Evolutionary conservation across 495 filamentous ascomycete species (phyloP).

Genomic region (Daldinia bambusicola): DNA sequence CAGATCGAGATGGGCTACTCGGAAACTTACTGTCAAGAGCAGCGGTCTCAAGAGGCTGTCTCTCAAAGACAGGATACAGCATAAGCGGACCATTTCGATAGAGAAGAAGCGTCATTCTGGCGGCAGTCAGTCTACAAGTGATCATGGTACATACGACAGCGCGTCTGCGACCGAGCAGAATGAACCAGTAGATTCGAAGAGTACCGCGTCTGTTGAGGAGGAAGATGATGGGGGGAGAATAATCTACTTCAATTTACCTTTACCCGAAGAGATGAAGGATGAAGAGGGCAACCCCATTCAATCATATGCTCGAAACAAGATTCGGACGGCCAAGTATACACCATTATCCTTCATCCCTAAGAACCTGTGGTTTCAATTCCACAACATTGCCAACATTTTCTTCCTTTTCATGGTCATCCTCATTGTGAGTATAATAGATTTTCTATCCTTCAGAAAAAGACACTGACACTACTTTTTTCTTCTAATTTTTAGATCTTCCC

Average conservation of each 20-base stretch:
- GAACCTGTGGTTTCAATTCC: constrained; percentile 96
- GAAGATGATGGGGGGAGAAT: constrained; percentile 47
- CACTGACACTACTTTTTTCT: constrained; percentile 25
- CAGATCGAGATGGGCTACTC: constrained; percentile 93
- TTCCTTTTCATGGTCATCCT: constrained; percentile 97
- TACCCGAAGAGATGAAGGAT: constrained; percentile 81
- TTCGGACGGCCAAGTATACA: constrained; percentile 97
- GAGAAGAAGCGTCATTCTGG: constrained; percentile 81
- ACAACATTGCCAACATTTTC: constrained; percentile 98
- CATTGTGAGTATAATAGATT: constrained; percentile 68
- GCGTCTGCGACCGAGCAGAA: constrained; percentile 49
- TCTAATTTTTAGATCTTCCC: constrained; percentile 77
- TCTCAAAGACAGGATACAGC: constrained; percentile 76
- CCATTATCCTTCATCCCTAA: constrained; percentile 96
- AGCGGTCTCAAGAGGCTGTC: constrained; percentile 83
- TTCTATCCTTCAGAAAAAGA: constrained; percentile 1
- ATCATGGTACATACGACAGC: constrained; percentile 51
- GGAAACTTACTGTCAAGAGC: constrained; percentile 76
- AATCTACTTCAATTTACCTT: constrained; percentile 87
- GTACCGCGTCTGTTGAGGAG: constrained; percentile 44
- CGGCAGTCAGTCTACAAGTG: constrained; percentile 55
- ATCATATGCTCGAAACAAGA: constrained; percentile 90
- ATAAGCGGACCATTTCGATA: constrained; percentile 67
- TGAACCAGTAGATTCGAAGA: constrained; percentile 39
- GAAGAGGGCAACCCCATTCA: constrained; percentile 79